These are phyloP conservation scores for Cryphonectria japonica DNA, from an alignment of 2,329 filamentous ascomycete species.

Conservation along the genomic window DNA sequence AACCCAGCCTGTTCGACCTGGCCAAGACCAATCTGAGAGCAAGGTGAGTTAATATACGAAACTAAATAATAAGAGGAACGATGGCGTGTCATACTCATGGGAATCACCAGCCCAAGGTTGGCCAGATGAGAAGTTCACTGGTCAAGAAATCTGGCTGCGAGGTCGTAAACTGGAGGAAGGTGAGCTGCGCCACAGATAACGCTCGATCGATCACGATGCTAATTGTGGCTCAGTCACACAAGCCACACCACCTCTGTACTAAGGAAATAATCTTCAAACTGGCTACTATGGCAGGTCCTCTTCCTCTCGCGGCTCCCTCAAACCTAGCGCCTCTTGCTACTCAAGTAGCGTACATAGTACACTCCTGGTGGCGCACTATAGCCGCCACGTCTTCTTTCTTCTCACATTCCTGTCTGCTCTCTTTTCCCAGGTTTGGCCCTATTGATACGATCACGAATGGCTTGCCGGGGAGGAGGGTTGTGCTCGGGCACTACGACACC, in stretches of 20 bases:
- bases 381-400: background rate
- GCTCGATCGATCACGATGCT: background rate
- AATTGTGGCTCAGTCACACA: background rate
- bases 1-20: background rate
- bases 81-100: background rate
- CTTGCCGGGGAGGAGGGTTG: background rate
- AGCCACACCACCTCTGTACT: background rate
- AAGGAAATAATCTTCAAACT: background rate
- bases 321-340: background rate
- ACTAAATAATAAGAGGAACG: background rate
- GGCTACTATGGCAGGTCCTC: background rate
- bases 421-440: background rate
- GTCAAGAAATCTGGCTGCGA: background rate
- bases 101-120: too few relatives aligned
- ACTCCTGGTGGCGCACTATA: background rate
- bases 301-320: background rate
- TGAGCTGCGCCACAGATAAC: background rate
- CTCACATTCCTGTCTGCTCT: background rate
- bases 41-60: background rate
- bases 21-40: background rate
- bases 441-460: background rate
- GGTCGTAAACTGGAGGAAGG: background rate
- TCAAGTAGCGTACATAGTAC: background rate
- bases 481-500: background rate
- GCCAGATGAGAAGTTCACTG: background rate